Evolutionary conservation across 345 rosid species (phyloP).

Genomic region (Trapa bicornis): DNA sequence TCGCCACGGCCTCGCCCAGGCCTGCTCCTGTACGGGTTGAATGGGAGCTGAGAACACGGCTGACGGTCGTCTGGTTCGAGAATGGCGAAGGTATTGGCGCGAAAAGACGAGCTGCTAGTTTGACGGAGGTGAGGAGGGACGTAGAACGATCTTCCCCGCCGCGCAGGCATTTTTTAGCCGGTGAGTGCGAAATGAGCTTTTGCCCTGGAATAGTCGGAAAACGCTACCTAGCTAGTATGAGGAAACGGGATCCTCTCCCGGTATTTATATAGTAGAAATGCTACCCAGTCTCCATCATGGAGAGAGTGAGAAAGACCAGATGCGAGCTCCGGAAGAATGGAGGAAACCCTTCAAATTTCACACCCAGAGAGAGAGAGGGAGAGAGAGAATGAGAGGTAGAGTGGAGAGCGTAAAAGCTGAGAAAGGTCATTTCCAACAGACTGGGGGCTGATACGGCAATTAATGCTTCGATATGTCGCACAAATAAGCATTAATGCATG

Average conservation of each 20-base stretch:
- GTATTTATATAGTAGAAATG: too few relatives aligned
- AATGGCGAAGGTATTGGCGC: slow-evolving; percentile 6
- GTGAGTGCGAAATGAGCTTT: background rate
- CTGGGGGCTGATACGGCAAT: background rate
- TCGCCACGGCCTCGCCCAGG: slow-evolving; percentile 10
- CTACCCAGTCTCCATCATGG: too few relatives aligned
- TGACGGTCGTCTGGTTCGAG: background rate
- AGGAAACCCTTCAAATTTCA: background rate
- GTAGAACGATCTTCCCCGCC: slow-evolving; percentile 14
- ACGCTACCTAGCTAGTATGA: too few relatives aligned
- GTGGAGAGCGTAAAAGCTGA: background rate
- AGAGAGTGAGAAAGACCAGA: background rate
- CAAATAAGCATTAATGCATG: background rate
- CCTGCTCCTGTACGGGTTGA: slow-evolving; percentile 6
- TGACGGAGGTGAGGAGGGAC: slow-evolving; percentile 21
- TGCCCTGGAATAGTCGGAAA: too few relatives aligned
- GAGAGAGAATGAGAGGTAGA: background rate
- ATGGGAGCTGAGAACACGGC: slow-evolving; percentile 3
- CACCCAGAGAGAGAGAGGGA: background rate
- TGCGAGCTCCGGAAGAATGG: background rate
- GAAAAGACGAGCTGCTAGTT: slow-evolving; percentile 12
- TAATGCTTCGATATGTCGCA: background rate
- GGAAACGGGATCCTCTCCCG: too few relatives aligned
- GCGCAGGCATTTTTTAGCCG: slow-evolving; percentile 11
- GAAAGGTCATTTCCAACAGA: slow-evolving; percentile 10